A percentile compares a stretch with the other conserved stretches of the same genome.
These are phyloP conservation scores for Flaveria floridana DNA, from an alignment of 140 eudicot species.

Conservation along the genomic window DNA sequence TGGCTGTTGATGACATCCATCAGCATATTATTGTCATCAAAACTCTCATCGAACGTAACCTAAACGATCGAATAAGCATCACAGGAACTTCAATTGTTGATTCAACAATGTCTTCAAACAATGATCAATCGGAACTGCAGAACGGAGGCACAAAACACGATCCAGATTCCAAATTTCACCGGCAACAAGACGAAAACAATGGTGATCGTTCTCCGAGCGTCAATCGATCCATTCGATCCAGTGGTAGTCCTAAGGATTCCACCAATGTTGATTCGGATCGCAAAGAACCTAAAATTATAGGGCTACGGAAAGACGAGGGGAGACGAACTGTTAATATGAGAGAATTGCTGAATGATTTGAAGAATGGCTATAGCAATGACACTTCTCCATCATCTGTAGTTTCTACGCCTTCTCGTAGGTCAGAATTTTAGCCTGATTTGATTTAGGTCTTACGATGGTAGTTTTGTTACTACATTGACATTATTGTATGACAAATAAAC, in stretches of 20 bases:
- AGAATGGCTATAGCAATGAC: constrained; percentile 43
- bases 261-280: constrained; percentile 25
- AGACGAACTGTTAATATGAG: constrained; percentile 28
- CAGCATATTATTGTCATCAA: neutral
- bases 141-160: constrained; percentile 27
- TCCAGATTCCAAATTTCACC: constrained; percentile 34
- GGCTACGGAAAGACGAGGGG: neutral
- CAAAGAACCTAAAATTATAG: neutral
- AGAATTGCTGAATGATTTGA: constrained; percentile 70
- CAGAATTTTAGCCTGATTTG: constrained; percentile 15
- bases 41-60: neutral
- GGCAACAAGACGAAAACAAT: constrained; percentile 16
- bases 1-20: neutral
- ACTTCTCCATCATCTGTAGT: constrained; percentile 36
- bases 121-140: constrained; percentile 32
- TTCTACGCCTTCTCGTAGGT: constrained; percentile 44
- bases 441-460: neutral
- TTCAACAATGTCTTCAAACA: constrained; percentile 39
- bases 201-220: constrained; percentile 21
- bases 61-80: neutral
- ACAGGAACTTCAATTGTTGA: neutral
- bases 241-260: neutral
- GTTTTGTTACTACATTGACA: neutral
- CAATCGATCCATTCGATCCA: neutral
- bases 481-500: neutral